Evolutionary conservation across 139 green algal species (phyloP).

Genomic region (Picochlorum sp.): DNA sequence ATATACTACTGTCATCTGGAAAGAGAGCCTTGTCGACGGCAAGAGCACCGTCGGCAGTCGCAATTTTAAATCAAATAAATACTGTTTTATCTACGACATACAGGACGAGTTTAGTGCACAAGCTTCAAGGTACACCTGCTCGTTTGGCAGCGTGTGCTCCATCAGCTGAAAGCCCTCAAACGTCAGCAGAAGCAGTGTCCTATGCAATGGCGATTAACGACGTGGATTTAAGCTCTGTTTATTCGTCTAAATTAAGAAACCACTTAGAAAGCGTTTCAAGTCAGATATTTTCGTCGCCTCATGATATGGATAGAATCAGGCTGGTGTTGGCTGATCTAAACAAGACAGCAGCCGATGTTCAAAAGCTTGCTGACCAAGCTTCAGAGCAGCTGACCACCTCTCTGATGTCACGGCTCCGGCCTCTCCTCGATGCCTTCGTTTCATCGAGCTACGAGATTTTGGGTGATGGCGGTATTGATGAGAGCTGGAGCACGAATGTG

Average conservation of each 20-base stretch:
- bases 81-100: constrained; percentile 22
- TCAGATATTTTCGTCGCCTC: constrained; percentile 35
- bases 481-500: constrained; percentile 62
- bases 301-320: constrained; percentile 58
- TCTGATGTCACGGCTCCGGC: constrained; percentile 47
- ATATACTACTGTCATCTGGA: constrained; percentile 77
- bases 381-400: constrained; percentile 61
- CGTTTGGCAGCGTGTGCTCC: constrained; percentile 5
- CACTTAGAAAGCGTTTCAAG: constrained; percentile 62
- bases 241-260: constrained; percentile 65
- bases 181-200: constrained; percentile 1
- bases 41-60: constrained; percentile 36
- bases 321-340: constrained; percentile 62
- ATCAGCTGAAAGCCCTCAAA: neutral
- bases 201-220: constrained; percentile 61
- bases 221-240: constrained; percentile 57
- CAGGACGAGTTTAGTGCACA: constrained; percentile 21
- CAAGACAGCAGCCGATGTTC: constrained; percentile 65
- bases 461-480: constrained; percentile 56
- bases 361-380: constrained; percentile 29
- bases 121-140: constrained; percentile 20
- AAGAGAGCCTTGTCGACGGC: constrained; percentile 54
- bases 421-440: constrained; percentile 57
- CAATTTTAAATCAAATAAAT: constrained; percentile 35
- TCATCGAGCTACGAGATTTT: constrained; percentile 55